phyloP scores from a whole-genome alignment of 805 yeast genomes.

The Candida ficus region DNA sequence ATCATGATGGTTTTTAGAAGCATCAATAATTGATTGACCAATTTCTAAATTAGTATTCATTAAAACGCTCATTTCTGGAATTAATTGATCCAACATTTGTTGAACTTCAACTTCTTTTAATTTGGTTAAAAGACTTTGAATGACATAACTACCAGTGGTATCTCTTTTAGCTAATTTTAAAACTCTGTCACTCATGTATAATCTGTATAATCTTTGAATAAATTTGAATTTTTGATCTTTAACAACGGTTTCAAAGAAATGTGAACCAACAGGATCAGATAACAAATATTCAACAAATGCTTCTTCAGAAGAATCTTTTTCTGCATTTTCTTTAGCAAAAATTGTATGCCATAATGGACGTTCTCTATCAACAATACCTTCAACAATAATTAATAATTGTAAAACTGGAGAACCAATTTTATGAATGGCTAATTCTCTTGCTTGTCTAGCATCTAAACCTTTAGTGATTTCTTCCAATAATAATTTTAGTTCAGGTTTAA shows the following conservation, averaged over 20 bases:
- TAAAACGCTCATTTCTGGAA: conserved; percentile 60
- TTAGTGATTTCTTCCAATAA: conserved; percentile 37
- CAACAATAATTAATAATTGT: conserved; percentile 72
- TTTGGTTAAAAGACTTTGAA: conserved; percentile 64
- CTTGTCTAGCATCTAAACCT: conserved; percentile 35
- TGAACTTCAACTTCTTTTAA: conserved; percentile 60
- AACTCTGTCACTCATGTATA: conserved; percentile 72
- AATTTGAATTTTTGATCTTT: conserved; percentile 61
- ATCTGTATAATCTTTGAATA: conserved; percentile 61
- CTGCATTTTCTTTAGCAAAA: conserved; percentile 46
- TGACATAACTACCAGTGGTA: conserved; percentile 77
- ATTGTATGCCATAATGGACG: conserved; percentile 64
- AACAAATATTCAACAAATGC: conserved; percentile 79
- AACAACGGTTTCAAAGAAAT: conserved; percentile 73
- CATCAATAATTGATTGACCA: conserved; percentile 60
- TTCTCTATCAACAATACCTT: conserved; percentile 73
- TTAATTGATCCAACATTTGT: conserved; percentile 53
- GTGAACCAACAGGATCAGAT: conserved; percentile 90
- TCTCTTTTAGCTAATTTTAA: conserved; percentile 72
- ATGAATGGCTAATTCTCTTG: conserved; percentile 74
- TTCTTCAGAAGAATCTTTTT: conserved; percentile 56
- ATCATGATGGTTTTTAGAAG: conserved; percentile 52
- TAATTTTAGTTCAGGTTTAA: conserved; percentile 54
- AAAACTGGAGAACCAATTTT: conserved; percentile 84
- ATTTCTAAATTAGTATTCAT: conserved; percentile 67